Evolutionary conservation across 1,284 basidiomycete genomes (phyloP), one percentile per base, ranked within the genome.

Genomic region (Meira nashicola): DNA sequence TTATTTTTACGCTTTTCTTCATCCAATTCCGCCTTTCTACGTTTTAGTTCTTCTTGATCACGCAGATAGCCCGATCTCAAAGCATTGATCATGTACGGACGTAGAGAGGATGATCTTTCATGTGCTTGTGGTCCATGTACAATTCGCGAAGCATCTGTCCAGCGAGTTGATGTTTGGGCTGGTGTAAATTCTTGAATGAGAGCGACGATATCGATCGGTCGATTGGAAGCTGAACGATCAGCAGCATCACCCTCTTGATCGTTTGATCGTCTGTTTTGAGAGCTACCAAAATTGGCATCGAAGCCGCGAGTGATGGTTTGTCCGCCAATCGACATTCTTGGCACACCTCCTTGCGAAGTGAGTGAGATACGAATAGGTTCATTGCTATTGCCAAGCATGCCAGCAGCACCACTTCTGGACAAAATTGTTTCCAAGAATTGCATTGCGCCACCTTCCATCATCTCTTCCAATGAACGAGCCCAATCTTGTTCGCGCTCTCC

Each of bases 111-210:
- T n/a, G 86, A 82, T 19, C 91, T 83, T 66, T 88, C 85, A 25
- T 82, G 80, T 15, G 86, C 84, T 60, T 87, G 86, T 67, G 86
- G 84, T 39, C 89, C 86, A 60, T 92, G 86, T 14, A 91, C 82
- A 55, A 90, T 87, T 68, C 88, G 89, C 57, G 85, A 85, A 79
- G 95, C 93, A 71, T 96, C 92, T 1, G 84, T 81, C 93, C 94
- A 97, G 48, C 94, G 85, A 71, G 89, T 87, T n/a, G 87, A 77
- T 0, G 94, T 96, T 10, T 80, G 87, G 60, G 90, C 80, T 2
- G 92, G 92, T 10, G 76, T 66, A 67, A 82, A 83, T 14, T 81
- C 80, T 19, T 74, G 66, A 6, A 78, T 70, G 15, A 70, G 63
- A 0, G 70, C 62, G 8, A 78, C 73, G n/a, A 65, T 66, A 46